Percentiles rank a stretch among this genome's conserved stretches.
phyloP scores from a whole-genome alignment of 2,329 filamentous ascomycete genomes.

The Alternaria sp. region DNA sequence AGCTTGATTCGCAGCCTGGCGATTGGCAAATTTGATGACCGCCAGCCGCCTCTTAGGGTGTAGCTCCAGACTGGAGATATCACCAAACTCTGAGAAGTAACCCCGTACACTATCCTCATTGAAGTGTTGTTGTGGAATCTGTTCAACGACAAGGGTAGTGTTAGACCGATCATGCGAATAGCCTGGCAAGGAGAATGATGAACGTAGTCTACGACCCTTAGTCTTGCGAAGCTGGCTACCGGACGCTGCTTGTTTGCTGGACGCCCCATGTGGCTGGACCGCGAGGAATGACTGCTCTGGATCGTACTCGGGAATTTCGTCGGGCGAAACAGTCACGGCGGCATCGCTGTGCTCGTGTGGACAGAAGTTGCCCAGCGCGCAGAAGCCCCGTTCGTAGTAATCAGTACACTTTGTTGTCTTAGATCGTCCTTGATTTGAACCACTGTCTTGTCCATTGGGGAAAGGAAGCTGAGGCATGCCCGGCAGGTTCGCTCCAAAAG shows the following conservation, averaged over 20 bases:
- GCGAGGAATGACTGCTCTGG: conserved; percentile 61
- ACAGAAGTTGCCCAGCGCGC: conserved; percentile 71
- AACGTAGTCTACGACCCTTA: conserved; percentile 45
- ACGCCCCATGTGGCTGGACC: conserved; percentile 15
- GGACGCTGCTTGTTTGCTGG: not conserved
- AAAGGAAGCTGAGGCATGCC: conserved; percentile 50
- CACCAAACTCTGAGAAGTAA: conserved; percentile 78
- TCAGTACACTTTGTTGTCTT: conserved; percentile 69
- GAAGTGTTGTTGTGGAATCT: conserved; percentile 76
- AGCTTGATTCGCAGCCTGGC: conserved; percentile 72
- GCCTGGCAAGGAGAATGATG: conserved; percentile 71
- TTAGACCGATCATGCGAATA: conserved; percentile 69
- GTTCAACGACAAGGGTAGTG: conserved; percentile 76
- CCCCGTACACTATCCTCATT: conserved; percentile 69
- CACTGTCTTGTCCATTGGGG: conserved; percentile 45
- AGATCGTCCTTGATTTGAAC: conserved; percentile 23
- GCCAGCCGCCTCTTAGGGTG: conserved; percentile 72
- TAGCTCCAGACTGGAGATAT: conserved; percentile 69
- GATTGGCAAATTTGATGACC: conserved; percentile 72
- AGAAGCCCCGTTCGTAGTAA: conserved; percentile 77
- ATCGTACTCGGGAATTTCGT: conserved; percentile 62
- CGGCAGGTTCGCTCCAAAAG: conserved; percentile 52
- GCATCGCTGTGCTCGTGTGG: conserved; percentile 71
- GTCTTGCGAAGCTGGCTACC: conserved; percentile 31
- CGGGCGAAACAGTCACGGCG: conserved; percentile 21